These are phyloP conservation scores for Litchi chinensis DNA, from an alignment of 345 rosid genomes.

Conservation along the genomic window DNA sequence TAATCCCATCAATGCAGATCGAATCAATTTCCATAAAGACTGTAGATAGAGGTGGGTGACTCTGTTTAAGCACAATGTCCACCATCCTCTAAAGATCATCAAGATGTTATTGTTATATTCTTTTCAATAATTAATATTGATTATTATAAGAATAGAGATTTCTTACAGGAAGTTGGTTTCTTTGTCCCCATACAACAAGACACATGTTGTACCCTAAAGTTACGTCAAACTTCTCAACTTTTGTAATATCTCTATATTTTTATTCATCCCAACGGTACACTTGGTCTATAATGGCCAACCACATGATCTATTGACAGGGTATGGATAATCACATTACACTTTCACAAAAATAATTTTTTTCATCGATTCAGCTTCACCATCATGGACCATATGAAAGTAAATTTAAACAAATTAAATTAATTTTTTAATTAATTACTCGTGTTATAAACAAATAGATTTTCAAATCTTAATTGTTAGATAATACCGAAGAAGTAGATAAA, in stretches of 20 bases:
- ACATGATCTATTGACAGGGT: slow-evolving; percentile 18
- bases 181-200: slow-evolving; percentile 34
- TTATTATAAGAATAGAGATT: slow-evolving; percentile 5
- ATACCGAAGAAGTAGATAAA: not conserved
- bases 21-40: not conserved
- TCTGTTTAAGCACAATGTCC: slow-evolving; percentile 39
- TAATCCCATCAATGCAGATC: not conserved
- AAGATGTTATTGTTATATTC: not conserved
- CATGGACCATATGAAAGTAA: slow-evolving; percentile 14
- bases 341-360: no score
- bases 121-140: not conserved
- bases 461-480: no score
- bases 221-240: slow-evolving; percentile 19
- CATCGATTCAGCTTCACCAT: slow-evolving; percentile 30
- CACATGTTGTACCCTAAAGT: slow-evolving; percentile 45
- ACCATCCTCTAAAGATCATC: slow-evolving; percentile 14
- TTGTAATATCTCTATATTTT: slow-evolving; percentile 1
- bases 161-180: slow-evolving; percentile 23
- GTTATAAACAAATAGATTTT: no score
- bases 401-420: not conserved
- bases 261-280: slow-evolving; percentile 11
- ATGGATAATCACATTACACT: not conserved
- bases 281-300: slow-evolving; percentile 35
- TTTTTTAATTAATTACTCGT: no score
- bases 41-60: slow-evolving; percentile 25